Percentiles rank a stretch among this genome's conserved stretches.
Evolutionary conservation across 1,139 yeast species (phyloP).

Genomic region (Candida smagusa): DNA sequence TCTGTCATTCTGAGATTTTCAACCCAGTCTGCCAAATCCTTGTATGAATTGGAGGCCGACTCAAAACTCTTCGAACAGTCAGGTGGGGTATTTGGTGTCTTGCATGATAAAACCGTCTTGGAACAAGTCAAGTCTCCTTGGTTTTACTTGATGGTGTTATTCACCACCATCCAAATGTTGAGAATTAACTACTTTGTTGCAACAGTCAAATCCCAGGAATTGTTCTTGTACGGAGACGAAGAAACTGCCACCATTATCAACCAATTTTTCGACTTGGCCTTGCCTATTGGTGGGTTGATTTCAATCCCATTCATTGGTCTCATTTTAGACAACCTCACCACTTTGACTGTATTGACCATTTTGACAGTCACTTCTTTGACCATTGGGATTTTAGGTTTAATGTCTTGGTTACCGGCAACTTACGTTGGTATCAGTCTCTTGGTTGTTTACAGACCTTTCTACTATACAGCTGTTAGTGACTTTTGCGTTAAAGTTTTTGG

Average conservation of each 20-base stretch:
- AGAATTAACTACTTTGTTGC: constrained; percentile 91
- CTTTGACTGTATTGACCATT: constrained; percentile 53
- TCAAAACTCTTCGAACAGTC: constrained; percentile 49
- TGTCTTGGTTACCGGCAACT: constrained; percentile 50
- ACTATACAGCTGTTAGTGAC: constrained; percentile 89
- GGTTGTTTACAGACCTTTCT: constrained; percentile 88
- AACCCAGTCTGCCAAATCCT: constrained; percentile 45
- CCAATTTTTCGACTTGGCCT: constrained; percentile 74
- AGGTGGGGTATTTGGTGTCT: constrained; percentile 81
- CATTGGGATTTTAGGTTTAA: constrained; percentile 67
- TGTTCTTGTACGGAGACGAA: constrained; percentile 56
- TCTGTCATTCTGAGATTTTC: constrained; percentile 37
- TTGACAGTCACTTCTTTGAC: constrained; percentile 52
- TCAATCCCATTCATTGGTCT: constrained; percentile 86
- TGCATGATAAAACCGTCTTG: constrained; percentile 62
- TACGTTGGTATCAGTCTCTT: constrained; percentile 63
- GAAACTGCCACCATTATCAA: constrained; percentile 58
- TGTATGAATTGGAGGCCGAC: constrained; percentile 65
- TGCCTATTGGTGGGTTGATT: constrained; percentile 82
- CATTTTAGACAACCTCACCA: constrained; percentile 71
- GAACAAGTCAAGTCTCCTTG: constrained; percentile 73
- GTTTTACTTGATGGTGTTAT: constrained; percentile 73
- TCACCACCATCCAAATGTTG: constrained; percentile 84
- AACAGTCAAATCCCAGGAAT: constrained; percentile 76
- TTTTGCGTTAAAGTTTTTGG: constrained; percentile 93